Evolutionary conservation across 768 basidiomycete species (phyloP).

Genomic region (Hydnomerulius pinastri): DNA sequence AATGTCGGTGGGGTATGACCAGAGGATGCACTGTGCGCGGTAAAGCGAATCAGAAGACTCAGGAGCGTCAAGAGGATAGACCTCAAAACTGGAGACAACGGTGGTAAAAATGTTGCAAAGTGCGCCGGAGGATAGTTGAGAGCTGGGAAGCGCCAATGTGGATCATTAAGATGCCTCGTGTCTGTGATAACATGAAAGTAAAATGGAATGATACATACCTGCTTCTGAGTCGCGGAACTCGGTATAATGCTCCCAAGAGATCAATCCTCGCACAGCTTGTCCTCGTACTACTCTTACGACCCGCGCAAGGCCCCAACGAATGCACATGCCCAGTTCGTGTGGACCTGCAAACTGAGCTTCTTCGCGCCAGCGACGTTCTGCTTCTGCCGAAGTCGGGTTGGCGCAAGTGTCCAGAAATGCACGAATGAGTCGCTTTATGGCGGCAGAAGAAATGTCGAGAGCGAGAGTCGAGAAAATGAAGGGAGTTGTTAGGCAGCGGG

Average conservation of each 20-base stretch:
- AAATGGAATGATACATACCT: conserved; percentile 50
- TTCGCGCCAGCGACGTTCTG: conserved; percentile 66
- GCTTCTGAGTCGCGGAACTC: conserved; percentile 83
- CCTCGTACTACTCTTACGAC: conserved; percentile 71
- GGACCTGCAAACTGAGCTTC: conserved; percentile 84
- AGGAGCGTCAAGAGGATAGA: conserved; percentile 69
- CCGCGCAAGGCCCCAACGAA: conserved; percentile 90
- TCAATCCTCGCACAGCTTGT: conserved; percentile 76
- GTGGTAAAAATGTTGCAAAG: conserved; percentile 67
- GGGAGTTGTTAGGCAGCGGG: conserved; percentile 81
- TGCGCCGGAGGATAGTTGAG: conserved; percentile 69
- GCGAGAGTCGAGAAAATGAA: conserved; percentile 90
- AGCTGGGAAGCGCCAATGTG: conserved; percentile 35
- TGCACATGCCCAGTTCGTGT: conserved; percentile 87
- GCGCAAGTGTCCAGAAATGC: conserved; percentile 72
- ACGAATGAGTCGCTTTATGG: conserved; percentile 76
- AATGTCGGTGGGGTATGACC: conserved; percentile 92
- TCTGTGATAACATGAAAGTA: conserved; percentile 20
- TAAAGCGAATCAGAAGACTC: conserved; percentile 78
- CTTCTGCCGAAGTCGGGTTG: conserved; percentile 35
- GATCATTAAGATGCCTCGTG: conserved; percentile 26
- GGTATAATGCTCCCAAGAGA: conserved; percentile 84
- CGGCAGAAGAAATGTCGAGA: conserved; percentile 77
- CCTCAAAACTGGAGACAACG: conserved; percentile 54
- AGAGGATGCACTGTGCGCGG: conserved; percentile 79